phyloP scores from a whole-genome alignment of 257 asterid species.

The Solanum virginianum region DNA sequence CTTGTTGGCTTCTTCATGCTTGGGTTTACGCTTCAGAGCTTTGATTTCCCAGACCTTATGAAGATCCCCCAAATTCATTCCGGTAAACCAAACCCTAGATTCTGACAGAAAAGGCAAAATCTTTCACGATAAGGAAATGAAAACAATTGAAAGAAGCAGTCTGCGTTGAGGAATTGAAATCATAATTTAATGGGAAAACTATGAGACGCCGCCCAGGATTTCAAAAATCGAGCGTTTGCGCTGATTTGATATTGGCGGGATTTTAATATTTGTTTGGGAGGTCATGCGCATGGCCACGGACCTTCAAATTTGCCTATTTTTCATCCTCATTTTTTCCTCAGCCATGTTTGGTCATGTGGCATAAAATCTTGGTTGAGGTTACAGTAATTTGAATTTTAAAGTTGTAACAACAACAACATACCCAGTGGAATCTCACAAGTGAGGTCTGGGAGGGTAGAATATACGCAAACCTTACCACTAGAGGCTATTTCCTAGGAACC shows the following conservation, averaged over 20 bases:
- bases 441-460: no score
- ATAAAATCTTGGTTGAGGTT: no score
- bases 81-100: not conserved
- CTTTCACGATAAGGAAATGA: not conserved
- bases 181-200: not conserved
- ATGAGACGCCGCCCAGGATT: not conserved
- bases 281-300: not conserved
- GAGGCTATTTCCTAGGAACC: no score
- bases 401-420: no score
- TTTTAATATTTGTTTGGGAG: not conserved
- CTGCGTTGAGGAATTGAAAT: not conserved
- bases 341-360: no score
- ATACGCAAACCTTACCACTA: no score
- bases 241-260: not conserved
- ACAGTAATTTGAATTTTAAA: no score
- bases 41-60: slow-evolving; percentile 77
- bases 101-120: not conserved
- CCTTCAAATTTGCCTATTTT: no score
- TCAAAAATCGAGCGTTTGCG: not conserved
- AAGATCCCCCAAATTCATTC: slow-evolving; percentile 58
- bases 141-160: not conserved
- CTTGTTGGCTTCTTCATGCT: slow-evolving; percentile 53
- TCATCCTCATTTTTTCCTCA: no score
- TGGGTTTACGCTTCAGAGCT: slow-evolving; percentile 65
- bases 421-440: no score